phyloP scores from a whole-genome alignment of 108 stramenopile genomes.

The Pseudonitzschia delicatissima region DNA sequence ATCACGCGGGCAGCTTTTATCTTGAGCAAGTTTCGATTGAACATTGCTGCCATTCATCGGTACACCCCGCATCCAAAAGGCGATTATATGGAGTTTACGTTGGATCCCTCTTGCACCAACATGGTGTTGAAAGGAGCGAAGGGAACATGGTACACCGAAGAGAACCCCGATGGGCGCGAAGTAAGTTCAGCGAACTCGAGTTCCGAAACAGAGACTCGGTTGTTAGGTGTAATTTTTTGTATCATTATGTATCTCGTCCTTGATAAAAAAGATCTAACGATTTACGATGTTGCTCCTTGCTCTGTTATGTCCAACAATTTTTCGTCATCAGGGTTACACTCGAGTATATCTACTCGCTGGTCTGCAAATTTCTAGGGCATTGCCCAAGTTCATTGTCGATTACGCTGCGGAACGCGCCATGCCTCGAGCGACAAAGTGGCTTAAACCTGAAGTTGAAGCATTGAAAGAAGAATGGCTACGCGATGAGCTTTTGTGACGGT shows the following conservation, averaged over 20 bases:
- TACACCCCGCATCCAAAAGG: conserved; percentile 80
- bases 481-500: background rate
- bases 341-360: conserved; percentile 84
- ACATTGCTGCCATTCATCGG: conserved; percentile 85
- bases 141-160: conserved; percentile 86
- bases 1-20: conserved; percentile 77
- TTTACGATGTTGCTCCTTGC: background rate
- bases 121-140: conserved; percentile 81
- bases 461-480: conserved; percentile 55
- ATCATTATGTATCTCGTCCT: background rate
- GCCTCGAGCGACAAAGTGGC: conserved; percentile 87
- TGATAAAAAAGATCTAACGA: background rate
- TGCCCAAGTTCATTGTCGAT: conserved; percentile 82
- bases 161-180: conserved; percentile 66
- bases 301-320: background rate
- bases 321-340: conserved; percentile 40
- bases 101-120: conserved; percentile 80
- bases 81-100: conserved; percentile 83
- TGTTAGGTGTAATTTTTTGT: too few species aligned
- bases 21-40: conserved; percentile 77
- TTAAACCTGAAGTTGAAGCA: conserved; percentile 74
- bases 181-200: conserved; percentile 16
- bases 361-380: conserved; percentile 62
- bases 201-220: too few species aligned
- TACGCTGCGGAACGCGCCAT: conserved; percentile 85